Evolutionary conservation across 164 flowering plant species (phyloP).

Genomic region (Aristolochia fimbriata): DNA sequence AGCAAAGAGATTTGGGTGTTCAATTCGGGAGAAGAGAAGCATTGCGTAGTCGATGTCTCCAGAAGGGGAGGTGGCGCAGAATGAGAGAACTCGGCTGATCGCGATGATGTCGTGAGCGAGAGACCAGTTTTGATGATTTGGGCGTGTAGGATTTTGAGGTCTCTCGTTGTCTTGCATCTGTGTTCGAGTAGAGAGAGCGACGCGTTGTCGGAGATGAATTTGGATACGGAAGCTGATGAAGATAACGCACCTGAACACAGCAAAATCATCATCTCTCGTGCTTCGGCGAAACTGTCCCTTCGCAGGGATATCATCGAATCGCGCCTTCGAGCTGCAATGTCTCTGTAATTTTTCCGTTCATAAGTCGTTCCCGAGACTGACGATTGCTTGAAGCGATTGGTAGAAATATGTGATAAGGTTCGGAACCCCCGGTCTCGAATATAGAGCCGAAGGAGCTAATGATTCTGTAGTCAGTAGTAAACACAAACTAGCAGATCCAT

Average conservation of each 20-base stretch:
- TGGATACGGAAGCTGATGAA: constrained; percentile 24
- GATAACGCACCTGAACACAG: constrained; percentile 3
- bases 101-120: constrained; percentile 16
- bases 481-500: too few relatives aligned
- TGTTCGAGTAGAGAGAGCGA: constrained; percentile 38
- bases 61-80: constrained; percentile 38
- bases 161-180: constrained; percentile 49
- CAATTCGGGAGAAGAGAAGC: constrained; percentile 40
- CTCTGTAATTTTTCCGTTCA: too few relatives aligned
- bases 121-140: constrained; percentile 53
- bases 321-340: too few relatives aligned
- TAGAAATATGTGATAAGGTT: too few relatives aligned
- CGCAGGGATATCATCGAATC: too few relatives aligned
- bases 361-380: too few relatives aligned
- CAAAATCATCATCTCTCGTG: neutral
- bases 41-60: constrained; percentile 57
- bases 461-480: too few relatives aligned
- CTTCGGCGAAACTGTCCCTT: too few relatives aligned
- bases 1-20: constrained; percentile 40
- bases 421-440: neutral
- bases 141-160: constrained; percentile 57
- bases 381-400: too few relatives aligned
- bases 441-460: too few relatives aligned
- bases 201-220: constrained; percentile 41
- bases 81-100: constrained; percentile 52